These are phyloP conservation scores for Pichia cabralensis DNA, from an alignment of 805 yeast genomes.

Conservation along the genomic window DNA sequence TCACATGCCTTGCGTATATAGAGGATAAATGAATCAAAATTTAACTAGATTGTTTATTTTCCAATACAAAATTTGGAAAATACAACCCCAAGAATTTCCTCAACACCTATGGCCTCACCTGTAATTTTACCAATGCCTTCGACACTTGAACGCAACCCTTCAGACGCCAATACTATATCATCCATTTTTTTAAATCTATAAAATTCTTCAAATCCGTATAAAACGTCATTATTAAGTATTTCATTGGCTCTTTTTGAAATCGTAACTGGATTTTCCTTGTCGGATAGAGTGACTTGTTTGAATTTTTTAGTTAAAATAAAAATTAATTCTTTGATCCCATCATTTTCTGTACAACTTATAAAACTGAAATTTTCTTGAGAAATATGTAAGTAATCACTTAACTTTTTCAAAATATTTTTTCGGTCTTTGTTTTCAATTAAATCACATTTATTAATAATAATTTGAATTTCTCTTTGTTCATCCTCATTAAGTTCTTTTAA, in stretches of 20 bases:
- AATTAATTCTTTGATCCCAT: slow-evolving; percentile 46
- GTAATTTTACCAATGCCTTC: slow-evolving; percentile 90
- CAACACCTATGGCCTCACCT: slow-evolving; percentile 80
- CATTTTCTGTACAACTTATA: slow-evolving; percentile 49
- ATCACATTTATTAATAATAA: slow-evolving; percentile 56
- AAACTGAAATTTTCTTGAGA: slow-evolving; percentile 19
- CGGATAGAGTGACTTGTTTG: slow-evolving; percentile 37
- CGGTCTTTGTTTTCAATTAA: slow-evolving; percentile 20
- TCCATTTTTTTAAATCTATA: slow-evolving; percentile 35
- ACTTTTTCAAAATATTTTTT: slow-evolving; percentile 13
- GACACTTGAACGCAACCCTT: slow-evolving; percentile 60
- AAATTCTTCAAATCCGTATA: slow-evolving; percentile 66
- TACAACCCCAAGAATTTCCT: slow-evolving; percentile 84
- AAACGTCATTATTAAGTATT: slow-evolving; percentile 62
- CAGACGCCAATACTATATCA: slow-evolving; percentile 76
- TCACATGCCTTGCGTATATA: too few relatives aligned
- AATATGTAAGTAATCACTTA: slow-evolving; percentile 21
- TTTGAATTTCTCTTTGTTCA: slow-evolving; percentile 20
- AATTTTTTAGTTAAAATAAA: slow-evolving; percentile 35
- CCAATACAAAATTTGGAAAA: slow-evolving; percentile 93
- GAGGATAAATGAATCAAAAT: too few relatives aligned
- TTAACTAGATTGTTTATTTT: slow-evolving; percentile 44
- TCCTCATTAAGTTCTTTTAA: slow-evolving; percentile 21
- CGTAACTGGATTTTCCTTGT: slow-evolving; percentile 52
- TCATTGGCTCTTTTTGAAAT: slow-evolving; percentile 73